Conservation (phyloP, 2,329 filamentous ascomycete genomes). For the Fusarium austroafricanum region DNA sequence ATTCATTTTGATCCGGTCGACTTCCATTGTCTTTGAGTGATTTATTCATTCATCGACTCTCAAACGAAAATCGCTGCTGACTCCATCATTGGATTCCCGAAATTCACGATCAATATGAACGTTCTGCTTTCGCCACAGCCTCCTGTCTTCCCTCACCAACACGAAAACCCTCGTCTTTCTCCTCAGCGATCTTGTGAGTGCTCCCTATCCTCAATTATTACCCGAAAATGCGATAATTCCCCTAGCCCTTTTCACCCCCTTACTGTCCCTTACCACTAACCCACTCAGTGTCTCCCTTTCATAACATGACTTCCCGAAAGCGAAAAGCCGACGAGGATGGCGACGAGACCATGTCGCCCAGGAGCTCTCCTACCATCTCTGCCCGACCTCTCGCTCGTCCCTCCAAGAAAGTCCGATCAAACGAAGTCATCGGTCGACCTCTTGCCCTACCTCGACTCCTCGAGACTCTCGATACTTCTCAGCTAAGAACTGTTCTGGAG, state of each 20-base stretch:
- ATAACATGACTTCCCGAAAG: conserved; percentile 73
- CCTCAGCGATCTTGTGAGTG: conserved; percentile 67
- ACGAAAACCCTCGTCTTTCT: conserved; percentile 66
- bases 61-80: conserved; percentile 12
- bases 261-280: conserved; percentile 39
- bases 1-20: conserved; percentile 4
- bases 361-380: conserved; percentile 80
- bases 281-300: conserved; percentile 57
- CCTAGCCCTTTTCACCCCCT: neutral
- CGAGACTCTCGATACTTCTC: conserved; percentile 88
- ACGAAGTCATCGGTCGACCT: conserved; percentile 73
- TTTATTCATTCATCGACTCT: conserved; percentile 29
- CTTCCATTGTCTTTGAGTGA: conserved; percentile 15
- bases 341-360: conserved; percentile 91
- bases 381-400: conserved; percentile 74
- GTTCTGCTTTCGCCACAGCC: conserved; percentile 71
- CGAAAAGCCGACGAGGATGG: conserved; percentile 85
- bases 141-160: conserved; percentile 68
- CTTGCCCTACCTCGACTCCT: conserved; percentile 77
- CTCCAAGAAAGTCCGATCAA: conserved; percentile 70
- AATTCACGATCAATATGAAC: conserved; percentile 63
- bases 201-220: neutral
- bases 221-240: neutral
- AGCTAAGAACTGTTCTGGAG: conserved; percentile 87
- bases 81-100: conserved; percentile 3